Evolutionary conservation across 164 flowering plant species (phyloP).

Genomic region (Berberis vulgaris): DNA sequence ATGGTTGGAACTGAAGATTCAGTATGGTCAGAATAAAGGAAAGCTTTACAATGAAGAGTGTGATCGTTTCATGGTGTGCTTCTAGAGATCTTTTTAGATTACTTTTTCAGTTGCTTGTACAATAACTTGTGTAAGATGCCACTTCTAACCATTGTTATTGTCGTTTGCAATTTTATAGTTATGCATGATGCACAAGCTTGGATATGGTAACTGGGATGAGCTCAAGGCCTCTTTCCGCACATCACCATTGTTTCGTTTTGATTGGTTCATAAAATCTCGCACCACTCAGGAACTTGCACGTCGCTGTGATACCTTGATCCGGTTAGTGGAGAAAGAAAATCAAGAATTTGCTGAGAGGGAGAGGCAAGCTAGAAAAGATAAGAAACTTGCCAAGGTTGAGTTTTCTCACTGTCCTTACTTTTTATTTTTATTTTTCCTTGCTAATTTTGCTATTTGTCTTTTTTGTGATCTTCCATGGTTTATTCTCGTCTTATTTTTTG

Average conservation of each 20-base stretch:
- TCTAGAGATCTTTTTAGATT: background rate
- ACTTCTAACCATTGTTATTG: background rate
- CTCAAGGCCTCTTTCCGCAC: constrained; percentile 94
- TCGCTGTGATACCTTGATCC: constrained; percentile 92
- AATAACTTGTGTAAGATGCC: background rate
- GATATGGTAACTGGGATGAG: constrained; percentile 99
- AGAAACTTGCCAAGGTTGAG: constrained; percentile 90
- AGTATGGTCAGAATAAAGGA: constrained; percentile 99
- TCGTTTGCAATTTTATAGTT: constrained; percentile 31
- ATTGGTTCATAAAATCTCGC: constrained; percentile 98
- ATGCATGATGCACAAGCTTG: constrained; percentile 98
- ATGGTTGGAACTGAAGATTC: constrained; percentile 96
- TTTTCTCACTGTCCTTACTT: background rate
- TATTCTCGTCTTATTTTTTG: no score
- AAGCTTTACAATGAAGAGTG: constrained; percentile 99
- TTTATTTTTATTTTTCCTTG: background rate
- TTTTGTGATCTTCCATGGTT: background rate
- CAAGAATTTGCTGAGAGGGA: constrained; percentile 96
- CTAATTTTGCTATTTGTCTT: background rate
- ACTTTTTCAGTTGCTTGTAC: no score
- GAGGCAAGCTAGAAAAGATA: constrained; percentile 95
- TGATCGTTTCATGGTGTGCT: constrained; percentile 88
- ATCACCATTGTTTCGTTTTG: constrained; percentile 90
- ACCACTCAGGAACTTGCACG: constrained; percentile 98
- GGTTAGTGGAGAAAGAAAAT: constrained; percentile 91